Evolutionary conservation across 139 green algal species (phyloP).

Genomic region (Axilococcus clingmanii): DNA sequence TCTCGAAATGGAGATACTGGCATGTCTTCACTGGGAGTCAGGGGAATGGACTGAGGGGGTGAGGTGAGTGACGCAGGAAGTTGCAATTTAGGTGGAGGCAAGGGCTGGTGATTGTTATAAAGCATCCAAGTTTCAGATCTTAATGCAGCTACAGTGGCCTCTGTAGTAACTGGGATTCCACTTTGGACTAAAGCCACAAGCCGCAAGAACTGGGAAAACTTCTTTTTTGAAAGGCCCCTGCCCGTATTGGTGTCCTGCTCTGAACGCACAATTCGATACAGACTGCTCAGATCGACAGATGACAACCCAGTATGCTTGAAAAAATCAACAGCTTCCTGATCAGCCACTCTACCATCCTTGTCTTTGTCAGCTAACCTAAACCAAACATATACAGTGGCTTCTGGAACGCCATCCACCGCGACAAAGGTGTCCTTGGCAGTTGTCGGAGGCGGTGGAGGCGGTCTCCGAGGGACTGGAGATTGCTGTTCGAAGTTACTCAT

Average conservation of each 20-base stretch:
- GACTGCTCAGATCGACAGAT: conserved; percentile 20
- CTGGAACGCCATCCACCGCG: conserved; percentile 19
- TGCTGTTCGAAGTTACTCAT: neutral
- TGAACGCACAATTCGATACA: conserved; percentile 30
- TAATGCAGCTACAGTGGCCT: conserved; percentile 13
- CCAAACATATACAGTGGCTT: conserved; percentile 15
- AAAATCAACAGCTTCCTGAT: conserved; percentile 31
- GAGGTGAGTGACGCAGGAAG: neutral
- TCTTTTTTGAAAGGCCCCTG: conserved; percentile 22
- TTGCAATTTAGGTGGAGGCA: no score
- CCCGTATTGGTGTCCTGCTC: conserved; percentile 8
- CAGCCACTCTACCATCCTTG: conserved; percentile 25
- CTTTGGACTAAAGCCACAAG: conserved; percentile 30
- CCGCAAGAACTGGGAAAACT: conserved; percentile 32
- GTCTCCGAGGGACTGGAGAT: neutral
- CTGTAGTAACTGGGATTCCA: conserved; percentile 3
- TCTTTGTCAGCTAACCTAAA: conserved; percentile 32
- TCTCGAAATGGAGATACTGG: neutral
- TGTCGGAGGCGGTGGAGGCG: neutral
- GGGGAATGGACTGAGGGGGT: neutral
- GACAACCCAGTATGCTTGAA: conserved; percentile 30
- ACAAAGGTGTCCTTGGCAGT: neutral
- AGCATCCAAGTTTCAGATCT: conserved; percentile 8
- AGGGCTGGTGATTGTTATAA: neutral
- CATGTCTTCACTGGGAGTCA: neutral